Base-by-base conservation (phyloP, 1,139 yeast genomes). In the Arxiozyma slooffiae region DNA sequence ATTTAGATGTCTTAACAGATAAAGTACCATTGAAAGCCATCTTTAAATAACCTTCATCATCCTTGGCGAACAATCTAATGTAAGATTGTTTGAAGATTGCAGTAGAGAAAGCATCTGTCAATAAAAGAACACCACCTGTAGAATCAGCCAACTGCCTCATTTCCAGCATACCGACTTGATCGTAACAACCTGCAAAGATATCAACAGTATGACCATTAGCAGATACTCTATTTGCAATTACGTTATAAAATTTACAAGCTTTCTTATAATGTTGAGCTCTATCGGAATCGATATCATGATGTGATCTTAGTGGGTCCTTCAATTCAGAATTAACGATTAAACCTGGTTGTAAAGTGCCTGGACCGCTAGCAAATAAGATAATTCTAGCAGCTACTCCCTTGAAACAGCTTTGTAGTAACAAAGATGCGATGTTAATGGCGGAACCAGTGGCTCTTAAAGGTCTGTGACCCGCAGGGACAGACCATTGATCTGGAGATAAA, bases 81-180 rank as follows among this genome's bases (percentile, higher is more conserved):
- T 88, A 85, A 16, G 96, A 85, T 72, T 92, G 97, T 69, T 90
- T 89, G 76, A 92, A 92, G 61, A 92, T 92, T 4, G 97, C 85
- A 7, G 98, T 92, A 43, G 96, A 89, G 73, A 94, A 94, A 7
- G 97, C 94, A 74, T 92, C 99, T 1, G 96, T 78, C 60, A 92
- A 79, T 51, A 92, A 80, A 64, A 94, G 75, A 38, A 86, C 85
- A 70, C 99, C 99, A 61, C 98, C 98, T 30, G 97, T 92, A 60
- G 80, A 76, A 71, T 88, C 87, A 53, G 95, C 79, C 61, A 94
- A 74, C 53, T 85, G 78, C 70, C 88, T 87, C 97, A 92, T 92
- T 73, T 92, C 99, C 60, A 85, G 83, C 79, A 92, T 83, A 67
- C 99, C 99, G 57, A 90, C 86, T 75, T 92, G 98, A 71, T 92